Percentiles rank a stretch among this genome's conserved stretches.
phyloP scores from a whole-genome alignment of 2,329 filamentous ascomycete genomes.

The Pseudocercospora eumusae region DNA sequence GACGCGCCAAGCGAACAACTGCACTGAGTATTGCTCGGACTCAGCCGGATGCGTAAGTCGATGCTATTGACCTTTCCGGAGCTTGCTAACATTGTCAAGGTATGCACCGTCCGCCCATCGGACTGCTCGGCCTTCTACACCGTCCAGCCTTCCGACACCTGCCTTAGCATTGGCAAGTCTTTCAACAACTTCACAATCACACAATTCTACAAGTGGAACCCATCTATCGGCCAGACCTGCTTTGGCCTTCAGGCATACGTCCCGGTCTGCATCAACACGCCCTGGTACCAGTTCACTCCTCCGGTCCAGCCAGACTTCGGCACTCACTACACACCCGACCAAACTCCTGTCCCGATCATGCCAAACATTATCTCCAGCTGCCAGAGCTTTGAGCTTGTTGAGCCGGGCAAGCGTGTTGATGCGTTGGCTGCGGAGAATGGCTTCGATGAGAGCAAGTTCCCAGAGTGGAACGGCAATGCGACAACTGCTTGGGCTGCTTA shows the following conservation, averaged over 20 bases:
- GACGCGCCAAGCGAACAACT: conserved; percentile 25
- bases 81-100: conserved; percentile 8
- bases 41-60: conserved; percentile 25
- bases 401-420: conserved; percentile 25
- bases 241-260: conserved; percentile 39
- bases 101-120: conserved; percentile 29
- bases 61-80: background rate
- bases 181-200: conserved; percentile 41
- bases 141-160: conserved; percentile 38
- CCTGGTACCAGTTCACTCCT: conserved; percentile 23
- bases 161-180: conserved; percentile 36
- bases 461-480: conserved; percentile 29
- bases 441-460: conserved; percentile 23
- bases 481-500: conserved; percentile 29
- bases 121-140: conserved; percentile 35
- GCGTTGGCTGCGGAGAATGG: conserved; percentile 28
- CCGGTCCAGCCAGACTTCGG: conserved; percentile 28
- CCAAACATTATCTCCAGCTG: conserved; percentile 37
- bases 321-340: conserved; percentile 28
- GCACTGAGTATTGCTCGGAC: conserved; percentile 29
- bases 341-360: conserved; percentile 39
- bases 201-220: conserved; percentile 43
- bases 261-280: conserved; percentile 39
- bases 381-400: conserved; percentile 35
- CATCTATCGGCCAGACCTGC: conserved; percentile 33